These are phyloP conservation scores for Chlorella sp. DNA, from an alignment of 139 green algal genomes.

Conservation along the genomic window DNA sequence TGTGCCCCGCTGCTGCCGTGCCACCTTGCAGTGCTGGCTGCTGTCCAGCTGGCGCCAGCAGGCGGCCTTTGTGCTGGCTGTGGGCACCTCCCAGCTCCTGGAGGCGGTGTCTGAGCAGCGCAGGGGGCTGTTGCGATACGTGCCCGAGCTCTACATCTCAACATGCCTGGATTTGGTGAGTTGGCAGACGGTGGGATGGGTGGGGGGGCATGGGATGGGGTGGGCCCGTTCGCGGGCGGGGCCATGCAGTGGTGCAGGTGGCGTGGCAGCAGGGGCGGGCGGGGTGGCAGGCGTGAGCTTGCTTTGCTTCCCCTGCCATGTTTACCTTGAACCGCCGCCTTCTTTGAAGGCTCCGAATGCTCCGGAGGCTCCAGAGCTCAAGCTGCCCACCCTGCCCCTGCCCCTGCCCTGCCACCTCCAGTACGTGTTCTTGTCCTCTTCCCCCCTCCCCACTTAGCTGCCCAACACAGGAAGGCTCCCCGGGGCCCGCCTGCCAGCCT, in stretches of 20 bases:
- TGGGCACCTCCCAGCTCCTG: constrained; percentile 45
- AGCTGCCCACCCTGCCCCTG: too few relatives aligned
- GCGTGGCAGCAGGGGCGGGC: background rate
- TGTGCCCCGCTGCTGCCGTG: background rate
- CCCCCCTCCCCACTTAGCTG: too few relatives aligned
- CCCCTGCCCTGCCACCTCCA: too few relatives aligned
- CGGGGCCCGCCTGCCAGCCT: too few relatives aligned
- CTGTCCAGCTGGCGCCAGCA: constrained; percentile 51
- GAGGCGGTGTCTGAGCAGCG: constrained; percentile 18
- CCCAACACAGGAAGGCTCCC: too few relatives aligned
- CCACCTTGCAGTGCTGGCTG: constrained; percentile 43
- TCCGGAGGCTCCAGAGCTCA: too few relatives aligned
- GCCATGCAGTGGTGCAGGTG: background rate
- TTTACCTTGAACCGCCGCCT: background rate
- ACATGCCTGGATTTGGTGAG: constrained; percentile 70
- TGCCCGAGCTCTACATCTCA: constrained; percentile 78
- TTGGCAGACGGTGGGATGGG: too few relatives aligned
- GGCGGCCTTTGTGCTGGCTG: constrained; percentile 24
- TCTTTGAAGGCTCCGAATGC: too few relatives aligned
- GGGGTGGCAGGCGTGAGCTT: background rate
- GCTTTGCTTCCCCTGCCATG: background rate
- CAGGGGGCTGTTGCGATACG: constrained; percentile 59
- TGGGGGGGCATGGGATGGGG: too few relatives aligned
- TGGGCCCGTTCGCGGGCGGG: too few relatives aligned
- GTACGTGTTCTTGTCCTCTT: too few relatives aligned